phyloP scores from a whole-genome alignment of 768 basidiomycete genomes.

The Kwoniella heveanensis region DNA sequence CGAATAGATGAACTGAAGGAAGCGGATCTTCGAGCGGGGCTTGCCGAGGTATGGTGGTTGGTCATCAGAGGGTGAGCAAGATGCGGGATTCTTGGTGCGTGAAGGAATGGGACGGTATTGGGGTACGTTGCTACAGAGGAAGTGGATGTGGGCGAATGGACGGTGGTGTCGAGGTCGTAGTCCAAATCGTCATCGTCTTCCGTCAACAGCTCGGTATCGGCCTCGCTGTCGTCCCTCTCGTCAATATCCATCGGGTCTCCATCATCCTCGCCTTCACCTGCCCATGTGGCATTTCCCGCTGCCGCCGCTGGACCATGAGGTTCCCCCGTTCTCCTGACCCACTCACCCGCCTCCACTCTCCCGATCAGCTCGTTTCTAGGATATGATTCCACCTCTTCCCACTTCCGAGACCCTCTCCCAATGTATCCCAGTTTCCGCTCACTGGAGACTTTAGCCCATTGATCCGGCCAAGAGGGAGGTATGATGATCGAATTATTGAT shows the following conservation, averaged over 20 bases:
- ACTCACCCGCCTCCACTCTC: slow-evolving; percentile 6
- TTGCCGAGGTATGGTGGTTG: not conserved
- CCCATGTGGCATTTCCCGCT: slow-evolving; percentile 1
- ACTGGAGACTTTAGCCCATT: slow-evolving; percentile 28
- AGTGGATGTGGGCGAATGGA: slow-evolving; percentile 17
- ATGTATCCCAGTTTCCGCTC: slow-evolving; percentile 29
- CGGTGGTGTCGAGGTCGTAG: slow-evolving; percentile 2
- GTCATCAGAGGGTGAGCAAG: slow-evolving; percentile 18
- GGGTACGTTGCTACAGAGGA: slow-evolving; percentile 48
- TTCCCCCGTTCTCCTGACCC: slow-evolving; percentile 10
- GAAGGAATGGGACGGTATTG: slow-evolving; percentile 48
- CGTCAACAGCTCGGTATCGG: slow-evolving; percentile 15
- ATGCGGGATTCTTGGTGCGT: slow-evolving; percentile 43
- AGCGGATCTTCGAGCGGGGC: slow-evolving; percentile 12
- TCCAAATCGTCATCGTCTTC: slow-evolving; percentile 17
- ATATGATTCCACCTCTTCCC: slow-evolving; percentile 16
- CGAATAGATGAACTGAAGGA: slow-evolving; percentile 20
- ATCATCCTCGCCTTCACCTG: slow-evolving; percentile 12
- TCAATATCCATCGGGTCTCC: slow-evolving; percentile 8
- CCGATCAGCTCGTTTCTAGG: slow-evolving; percentile 5
- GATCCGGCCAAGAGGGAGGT: slow-evolving; percentile 40
- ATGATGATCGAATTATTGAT: slow-evolving; percentile 55
- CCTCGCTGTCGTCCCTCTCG: slow-evolving; percentile 15
- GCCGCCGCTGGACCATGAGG: not conserved
- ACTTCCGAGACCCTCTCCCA: slow-evolving; percentile 22